Conservation (phyloP, 2,329 filamentous ascomycete genomes). For the Calonectria crousiana region DNA sequence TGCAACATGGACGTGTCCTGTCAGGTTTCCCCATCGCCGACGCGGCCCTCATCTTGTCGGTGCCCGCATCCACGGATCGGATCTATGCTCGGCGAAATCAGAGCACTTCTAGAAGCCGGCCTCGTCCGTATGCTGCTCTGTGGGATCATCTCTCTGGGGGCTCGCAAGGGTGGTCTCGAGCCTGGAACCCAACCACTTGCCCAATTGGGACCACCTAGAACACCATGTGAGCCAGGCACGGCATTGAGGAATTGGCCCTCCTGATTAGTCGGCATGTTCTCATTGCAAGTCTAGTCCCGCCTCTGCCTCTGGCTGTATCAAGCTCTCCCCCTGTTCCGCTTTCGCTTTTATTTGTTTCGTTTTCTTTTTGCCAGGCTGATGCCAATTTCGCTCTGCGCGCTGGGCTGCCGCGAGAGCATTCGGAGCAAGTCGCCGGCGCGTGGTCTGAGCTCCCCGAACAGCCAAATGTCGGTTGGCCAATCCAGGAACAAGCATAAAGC, state of each 20-base stretch:
- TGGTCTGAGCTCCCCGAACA: neutral
- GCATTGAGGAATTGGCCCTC: slow-evolving; percentile 2
- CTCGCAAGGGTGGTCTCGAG: neutral
- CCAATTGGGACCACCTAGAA: neutral
- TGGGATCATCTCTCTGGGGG: neutral
- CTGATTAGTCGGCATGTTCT: neutral
- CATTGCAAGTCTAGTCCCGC: neutral
- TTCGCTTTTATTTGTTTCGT: neutral
- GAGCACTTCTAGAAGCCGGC: neutral
- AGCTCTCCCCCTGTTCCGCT: neutral
- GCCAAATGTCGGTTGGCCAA: neutral
- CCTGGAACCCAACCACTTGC: neutral
- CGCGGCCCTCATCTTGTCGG: neutral
- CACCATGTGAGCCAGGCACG: neutral
- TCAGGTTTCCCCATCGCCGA: neutral
- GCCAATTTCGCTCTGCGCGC: neutral
- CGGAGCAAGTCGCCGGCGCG: neutral
- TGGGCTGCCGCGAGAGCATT: neutral
- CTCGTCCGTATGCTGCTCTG: neutral
- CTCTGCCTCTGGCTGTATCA: neutral
- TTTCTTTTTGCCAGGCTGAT: neutral
- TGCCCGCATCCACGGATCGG: neutral
- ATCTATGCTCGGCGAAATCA: neutral
- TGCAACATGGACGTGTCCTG: neutral
- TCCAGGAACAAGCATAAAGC: slow-evolving; percentile 6